Evolutionary conservation across 192 early-diverging fungal genomes (phyloP).

Genomic region (Gryganskiella cystojenkinii): DNA sequence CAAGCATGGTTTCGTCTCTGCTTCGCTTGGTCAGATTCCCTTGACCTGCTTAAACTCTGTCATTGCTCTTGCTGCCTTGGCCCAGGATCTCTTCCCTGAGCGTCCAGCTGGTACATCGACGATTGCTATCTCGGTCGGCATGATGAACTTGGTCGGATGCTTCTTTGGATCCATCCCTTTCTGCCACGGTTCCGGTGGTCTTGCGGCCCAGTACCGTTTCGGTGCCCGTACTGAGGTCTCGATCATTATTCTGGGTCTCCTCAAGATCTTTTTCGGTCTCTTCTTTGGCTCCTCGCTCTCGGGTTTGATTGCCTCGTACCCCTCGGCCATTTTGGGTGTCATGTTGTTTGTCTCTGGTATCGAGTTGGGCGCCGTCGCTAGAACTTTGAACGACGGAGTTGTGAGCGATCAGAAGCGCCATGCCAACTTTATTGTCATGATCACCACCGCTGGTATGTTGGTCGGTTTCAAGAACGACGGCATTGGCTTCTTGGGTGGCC

Average conservation of each 20-base stretch:
- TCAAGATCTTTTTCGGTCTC: conserved; percentile 85
- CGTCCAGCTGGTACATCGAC: conserved; percentile 61
- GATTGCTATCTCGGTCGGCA: conserved; percentile 73
- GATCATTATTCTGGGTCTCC: conserved; percentile 77
- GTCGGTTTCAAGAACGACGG: conserved; percentile 87
- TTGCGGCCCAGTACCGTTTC: conserved; percentile 96
- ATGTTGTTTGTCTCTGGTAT: conserved; percentile 88
- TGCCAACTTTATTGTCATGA: conserved; percentile 75
- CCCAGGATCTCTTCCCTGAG: conserved; percentile 87
- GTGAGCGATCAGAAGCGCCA: conserved; percentile 48
- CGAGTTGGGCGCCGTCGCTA: conserved; percentile 73
- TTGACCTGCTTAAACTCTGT: conserved; percentile 90
- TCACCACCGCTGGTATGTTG: conserved; percentile 74
- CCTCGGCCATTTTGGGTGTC: conserved; percentile 82
- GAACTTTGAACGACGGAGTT: conserved; percentile 65
- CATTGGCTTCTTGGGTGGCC: conserved; percentile 79
- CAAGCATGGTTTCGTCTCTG: conserved; percentile 77
- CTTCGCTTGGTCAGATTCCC: conserved; percentile 89
- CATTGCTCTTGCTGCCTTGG: conserved; percentile 78
- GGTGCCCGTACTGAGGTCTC: conserved; percentile 87
- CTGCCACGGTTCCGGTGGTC: conserved; percentile 87
- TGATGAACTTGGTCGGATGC: conserved; percentile 86
- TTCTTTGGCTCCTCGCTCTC: conserved; percentile 85
- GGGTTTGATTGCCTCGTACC: conserved; percentile 76
- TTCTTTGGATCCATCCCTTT: conserved; percentile 85